These are phyloP conservation scores for Cardamine resedifolia DNA, from an alignment of 345 rosid genomes.

Conservation along the genomic window DNA sequence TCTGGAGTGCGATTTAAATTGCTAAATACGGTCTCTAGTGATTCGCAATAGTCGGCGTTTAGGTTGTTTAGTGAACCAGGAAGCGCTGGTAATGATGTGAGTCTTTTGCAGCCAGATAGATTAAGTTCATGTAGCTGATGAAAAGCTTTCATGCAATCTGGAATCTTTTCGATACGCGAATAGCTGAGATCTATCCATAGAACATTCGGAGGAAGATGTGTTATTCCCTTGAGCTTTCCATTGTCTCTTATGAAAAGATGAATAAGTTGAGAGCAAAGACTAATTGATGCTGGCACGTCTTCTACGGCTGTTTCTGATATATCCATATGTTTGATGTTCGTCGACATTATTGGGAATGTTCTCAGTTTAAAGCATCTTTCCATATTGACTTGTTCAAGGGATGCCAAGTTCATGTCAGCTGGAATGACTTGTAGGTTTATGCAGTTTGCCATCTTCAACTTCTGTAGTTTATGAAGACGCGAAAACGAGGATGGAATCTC, in stretches of 20 bases:
- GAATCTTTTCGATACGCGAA: background rate
- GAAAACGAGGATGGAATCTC: slow-evolving; percentile 19
- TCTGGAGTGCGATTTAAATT: background rate
- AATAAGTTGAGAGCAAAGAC: too few relatives aligned
- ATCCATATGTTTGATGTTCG: background rate
- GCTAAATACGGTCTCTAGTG: background rate
- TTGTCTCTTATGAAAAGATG: too few relatives aligned
- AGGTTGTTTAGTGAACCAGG: background rate
- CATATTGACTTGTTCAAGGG: background rate
- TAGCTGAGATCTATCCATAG: accelerated
- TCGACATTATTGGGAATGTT: slow-evolving; percentile 11
- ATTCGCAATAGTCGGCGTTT: background rate
- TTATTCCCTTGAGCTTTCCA: too few relatives aligned
- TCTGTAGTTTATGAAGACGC: slow-evolving; percentile 15
- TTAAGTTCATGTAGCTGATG: accelerated
- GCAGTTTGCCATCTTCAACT: background rate
- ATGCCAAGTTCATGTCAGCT: background rate
- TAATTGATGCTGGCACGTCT: too few relatives aligned
- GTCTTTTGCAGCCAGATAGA: background rate
- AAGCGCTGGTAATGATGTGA: background rate
- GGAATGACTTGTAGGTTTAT: slow-evolving; percentile 13
- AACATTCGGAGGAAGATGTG: too few relatives aligned
- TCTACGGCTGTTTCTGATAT: too few relatives aligned
- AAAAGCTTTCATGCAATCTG: slow-evolving; percentile 11
- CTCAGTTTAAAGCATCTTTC: slow-evolving; percentile 21